phyloP scores from a whole-genome alignment of 345 rosid species.

The Eucalyptus fibrosa region DNA sequence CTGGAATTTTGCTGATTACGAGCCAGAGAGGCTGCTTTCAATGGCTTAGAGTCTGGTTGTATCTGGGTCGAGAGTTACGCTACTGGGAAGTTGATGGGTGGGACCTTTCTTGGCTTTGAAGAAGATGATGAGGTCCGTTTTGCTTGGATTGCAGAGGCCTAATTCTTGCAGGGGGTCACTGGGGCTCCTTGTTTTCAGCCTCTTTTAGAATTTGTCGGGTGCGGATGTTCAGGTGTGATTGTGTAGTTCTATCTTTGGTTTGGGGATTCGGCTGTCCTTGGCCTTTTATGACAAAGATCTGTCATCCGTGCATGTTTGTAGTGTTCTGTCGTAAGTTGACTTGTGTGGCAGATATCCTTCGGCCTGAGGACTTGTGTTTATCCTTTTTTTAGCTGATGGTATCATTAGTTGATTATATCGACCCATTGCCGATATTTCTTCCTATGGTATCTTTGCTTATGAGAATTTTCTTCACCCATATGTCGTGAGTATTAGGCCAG shows the following conservation, averaged over 20 bases:
- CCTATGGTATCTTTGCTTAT: background rate
- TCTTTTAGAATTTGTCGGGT: background rate
- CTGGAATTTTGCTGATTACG: background rate
- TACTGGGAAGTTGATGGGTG: background rate
- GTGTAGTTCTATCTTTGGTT: background rate
- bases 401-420: background rate
- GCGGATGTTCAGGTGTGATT: background rate
- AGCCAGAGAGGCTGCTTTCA: no score
- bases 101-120: background rate
- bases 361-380: background rate
- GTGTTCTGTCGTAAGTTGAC: background rate
- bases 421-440: background rate
- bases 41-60: background rate
- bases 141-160: background rate
- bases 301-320: background rate
- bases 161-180: background rate
- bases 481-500: background rate
- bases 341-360: background rate
- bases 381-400: background rate
- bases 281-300: background rate
- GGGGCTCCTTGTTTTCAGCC: background rate
- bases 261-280: background rate
- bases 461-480: background rate
- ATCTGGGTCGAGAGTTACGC: background rate
- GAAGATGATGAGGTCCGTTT: background rate